Evolutionary conservation across 441 rosid species (phyloP), one percentile per base, ranked within the genome.

Genomic region (Aleurites moluccanus): DNA sequence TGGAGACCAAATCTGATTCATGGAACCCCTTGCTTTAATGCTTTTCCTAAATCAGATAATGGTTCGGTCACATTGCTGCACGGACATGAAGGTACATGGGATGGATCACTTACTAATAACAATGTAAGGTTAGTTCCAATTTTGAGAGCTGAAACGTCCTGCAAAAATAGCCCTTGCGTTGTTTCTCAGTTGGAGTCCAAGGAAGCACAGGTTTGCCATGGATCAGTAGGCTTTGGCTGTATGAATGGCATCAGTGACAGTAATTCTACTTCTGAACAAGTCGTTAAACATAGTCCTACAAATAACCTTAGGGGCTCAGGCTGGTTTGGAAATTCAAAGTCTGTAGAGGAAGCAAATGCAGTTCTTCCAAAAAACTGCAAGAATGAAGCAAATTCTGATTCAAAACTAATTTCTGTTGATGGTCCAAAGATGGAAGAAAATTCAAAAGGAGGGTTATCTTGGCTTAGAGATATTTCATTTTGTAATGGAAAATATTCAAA

Each of bases 151-250:
- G 79, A 82, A 66, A 62, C 23, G 1, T 67, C 73, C 20, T 28
- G 61, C 66, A 75, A 70, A 76, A 80, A 74, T 69, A 69, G 33
- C 73, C 68, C 42, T 52, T 10, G 50, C 64, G 11, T 38, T 64
- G 23, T 77, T 73, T 65, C 80, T 71, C 70, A 62, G 76, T 74
- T 72, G 68, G 79, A 76, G 33, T 80, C 84, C 53, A 82, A 76
- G 73, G 81, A 80, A 61, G 71, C 80, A n/a, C 67, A 25, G 20
- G 67, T 69, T 74, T 59, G 67, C 64, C 25, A 28, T 21, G 57
- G 72, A 23, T 76, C 73, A 2, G 70, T 49, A 69, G 76, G 74
- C 47, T 83, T 74, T 64, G 53, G 74, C 52, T 59, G 44, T 47
- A 67, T 28, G 33, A 80, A 79, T 72, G 78, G 75, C 62, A 69